Evolutionary conservation across 75 land plant species (phyloP).

Genomic region (Pinus albicaulis): DNA sequence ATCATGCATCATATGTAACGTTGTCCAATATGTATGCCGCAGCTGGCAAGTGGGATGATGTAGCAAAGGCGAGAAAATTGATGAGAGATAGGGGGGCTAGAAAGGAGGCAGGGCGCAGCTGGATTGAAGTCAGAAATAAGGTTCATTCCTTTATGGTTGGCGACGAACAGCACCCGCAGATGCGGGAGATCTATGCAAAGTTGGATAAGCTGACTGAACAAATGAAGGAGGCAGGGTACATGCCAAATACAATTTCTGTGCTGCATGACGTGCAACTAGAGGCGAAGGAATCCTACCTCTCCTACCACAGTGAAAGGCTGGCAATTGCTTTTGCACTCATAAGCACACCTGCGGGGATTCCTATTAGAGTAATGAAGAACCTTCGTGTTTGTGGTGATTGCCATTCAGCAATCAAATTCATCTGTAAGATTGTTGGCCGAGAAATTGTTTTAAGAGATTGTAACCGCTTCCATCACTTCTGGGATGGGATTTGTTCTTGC

Average conservation of each 20-base stretch:
- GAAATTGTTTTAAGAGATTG: slow-evolving; percentile 2
- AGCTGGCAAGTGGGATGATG: slow-evolving; percentile 2
- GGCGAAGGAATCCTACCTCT: background rate
- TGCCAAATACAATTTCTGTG: background rate
- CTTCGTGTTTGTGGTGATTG: slow-evolving; percentile 7
- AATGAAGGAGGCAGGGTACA: slow-evolving; percentile 9
- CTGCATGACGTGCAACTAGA: slow-evolving; percentile 1
- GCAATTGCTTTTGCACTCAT: slow-evolving; percentile 6
- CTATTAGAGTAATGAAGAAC: slow-evolving; percentile 5
- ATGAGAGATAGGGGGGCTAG: background rate
- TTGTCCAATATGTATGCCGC: slow-evolving; percentile 16
- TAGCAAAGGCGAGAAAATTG: background rate
- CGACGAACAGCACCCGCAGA: background rate
- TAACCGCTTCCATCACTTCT: background rate
- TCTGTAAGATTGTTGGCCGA: background rate
- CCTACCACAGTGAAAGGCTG: slow-evolving; percentile 7
- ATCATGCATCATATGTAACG: slow-evolving; percentile 11
- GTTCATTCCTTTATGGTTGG: slow-evolving; percentile 5
- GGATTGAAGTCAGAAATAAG: slow-evolving; percentile 5
- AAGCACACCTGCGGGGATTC: background rate
- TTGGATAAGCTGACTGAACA: background rate
- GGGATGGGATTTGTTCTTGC: slow-evolving; percentile 7
- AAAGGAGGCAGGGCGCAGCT: slow-evolving; percentile 6
- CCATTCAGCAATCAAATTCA: slow-evolving; percentile 5
- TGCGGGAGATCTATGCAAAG: background rate